phyloP scores from a whole-genome alignment of 768 basidiomycete genomes.

The Pleurotus eryngii region DNA sequence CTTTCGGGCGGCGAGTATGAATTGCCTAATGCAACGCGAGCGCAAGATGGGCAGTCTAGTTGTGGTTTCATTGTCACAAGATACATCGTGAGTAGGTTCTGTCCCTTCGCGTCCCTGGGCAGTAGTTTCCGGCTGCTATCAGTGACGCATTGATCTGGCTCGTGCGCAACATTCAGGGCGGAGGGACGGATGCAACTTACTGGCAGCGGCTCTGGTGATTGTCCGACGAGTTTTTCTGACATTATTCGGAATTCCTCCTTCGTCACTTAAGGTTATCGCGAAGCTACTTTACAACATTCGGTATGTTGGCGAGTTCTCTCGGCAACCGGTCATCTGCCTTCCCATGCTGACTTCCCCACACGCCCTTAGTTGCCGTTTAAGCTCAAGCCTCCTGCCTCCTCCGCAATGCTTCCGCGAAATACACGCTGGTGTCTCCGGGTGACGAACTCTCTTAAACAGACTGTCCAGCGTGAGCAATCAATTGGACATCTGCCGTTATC shows the following conservation, averaged over 20 bases:
- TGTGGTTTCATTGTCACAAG: background rate
- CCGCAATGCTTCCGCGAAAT: conserved; percentile 6
- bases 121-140: background rate
- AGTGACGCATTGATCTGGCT: background rate
- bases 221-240: background rate
- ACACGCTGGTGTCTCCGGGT: background rate
- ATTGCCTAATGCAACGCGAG: background rate
- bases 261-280: background rate
- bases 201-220: background rate
- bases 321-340: conserved; percentile 7
- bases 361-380: conserved; percentile 6
- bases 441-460: conserved; percentile 1
- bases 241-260: background rate
- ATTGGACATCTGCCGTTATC: conserved; percentile 4
- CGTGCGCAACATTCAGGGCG: background rate
- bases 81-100: background rate
- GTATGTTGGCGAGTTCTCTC: conserved; percentile 6
- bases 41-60: background rate
- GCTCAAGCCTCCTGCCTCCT: background rate
- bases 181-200: background rate
- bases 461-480: conserved; percentile 2
- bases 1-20: background rate
- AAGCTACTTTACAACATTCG: background rate
- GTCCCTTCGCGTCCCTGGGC: background rate
- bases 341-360: background rate